Base-by-base conservation (phyloP, 768 basidiomycete genomes). In the Crepidotus variabilis region DNA sequence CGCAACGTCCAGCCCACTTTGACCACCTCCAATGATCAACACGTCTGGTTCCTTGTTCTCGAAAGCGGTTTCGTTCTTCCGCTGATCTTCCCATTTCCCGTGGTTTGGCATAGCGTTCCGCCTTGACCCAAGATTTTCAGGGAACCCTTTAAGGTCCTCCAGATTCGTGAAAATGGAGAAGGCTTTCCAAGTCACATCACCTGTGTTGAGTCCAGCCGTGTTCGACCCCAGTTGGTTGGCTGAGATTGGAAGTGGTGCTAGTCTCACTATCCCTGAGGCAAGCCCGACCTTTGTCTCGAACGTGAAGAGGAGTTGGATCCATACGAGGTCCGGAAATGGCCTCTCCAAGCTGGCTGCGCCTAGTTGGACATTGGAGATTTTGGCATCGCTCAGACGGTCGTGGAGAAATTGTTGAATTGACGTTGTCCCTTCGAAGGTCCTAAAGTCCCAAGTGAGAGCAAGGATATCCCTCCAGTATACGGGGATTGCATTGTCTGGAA, bases 1-100 rank as follows among this genome's bases (percentile, higher is more conserved):
- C 0, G 88, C 87, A 2, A 83, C 64, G 43, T 78, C 81, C 32
- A 93, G 69, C 1, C 88, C 90, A 58, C 78, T 80, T 55, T 90
- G 89, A 0, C 86, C 87, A 0, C 78, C 86, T 7, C 86, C 85
- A 18, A 88, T 70, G 21, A 89, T 72, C 28, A 90, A 65, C 9
- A 87, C 88, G 2, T 75, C 75, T 0, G 88, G 87, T 48, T 82
- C 54, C 7, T 62, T 75, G 14, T 11, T 10, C 49, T 55, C 54
- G 34, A 48, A 47, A 21, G 1, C 36, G 10, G 33, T 47, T 2
- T 61, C 64, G n/a, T 77, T 78, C 76, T 8, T 63, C 52, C 55
- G 81, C 77, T 32, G 64, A 64, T 39, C 68, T 67, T 32, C 72
- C 87, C 86, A 89, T 55, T 77, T 74, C 6, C 80, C 81, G 62